Conservation (phyloP, 2,329 filamentous ascomycete genomes). For the Metarhizium album region DNA sequence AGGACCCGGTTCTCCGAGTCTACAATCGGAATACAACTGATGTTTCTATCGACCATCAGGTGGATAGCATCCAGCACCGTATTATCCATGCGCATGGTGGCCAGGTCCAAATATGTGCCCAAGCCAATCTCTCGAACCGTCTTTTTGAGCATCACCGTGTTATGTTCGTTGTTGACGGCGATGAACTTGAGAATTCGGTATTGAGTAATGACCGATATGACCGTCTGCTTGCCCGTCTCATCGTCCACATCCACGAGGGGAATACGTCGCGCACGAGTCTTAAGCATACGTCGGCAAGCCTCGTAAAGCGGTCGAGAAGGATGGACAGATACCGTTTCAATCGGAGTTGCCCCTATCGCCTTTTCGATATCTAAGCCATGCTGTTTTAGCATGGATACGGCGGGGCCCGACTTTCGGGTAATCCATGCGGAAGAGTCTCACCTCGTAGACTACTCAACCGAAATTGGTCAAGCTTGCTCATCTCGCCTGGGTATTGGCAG, state of each 20-base stretch:
- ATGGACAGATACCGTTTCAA: conserved; percentile 94
- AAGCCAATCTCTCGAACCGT: conserved; percentile 73
- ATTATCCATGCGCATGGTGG: conserved; percentile 78
- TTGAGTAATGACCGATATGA: conserved; percentile 94
- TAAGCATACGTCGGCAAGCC: conserved; percentile 87
- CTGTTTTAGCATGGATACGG: conserved; percentile 6
- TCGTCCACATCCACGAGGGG: conserved; percentile 89
- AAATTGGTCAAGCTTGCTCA: conserved; percentile 87
- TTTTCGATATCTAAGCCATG: conserved; percentile 71
- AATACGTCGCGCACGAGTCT: conserved; percentile 85
- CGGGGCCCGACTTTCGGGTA: neutral
- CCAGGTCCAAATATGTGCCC: conserved; percentile 72
- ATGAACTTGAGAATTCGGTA: conserved; percentile 99
- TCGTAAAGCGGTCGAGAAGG: conserved; percentile 87
- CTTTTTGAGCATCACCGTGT: conserved; percentile 82
- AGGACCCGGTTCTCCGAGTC: conserved; percentile 68
- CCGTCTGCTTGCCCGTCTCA: conserved; percentile 83
- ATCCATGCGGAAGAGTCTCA: conserved; percentile 28
- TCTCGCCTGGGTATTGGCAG: conserved; percentile 87
- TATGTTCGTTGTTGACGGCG: conserved; percentile 77
- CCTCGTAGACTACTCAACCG: conserved; percentile 83
- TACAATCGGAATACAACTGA: conserved; percentile 88
- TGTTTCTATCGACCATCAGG: conserved; percentile 82
- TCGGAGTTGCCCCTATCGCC: conserved; percentile 78
- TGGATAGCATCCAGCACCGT: conserved; percentile 92